Evolutionary conservation across 129 eudicot genomes (phyloP), one percentile per base, ranked within the genome.

Genomic region (Kitagawia praeruptora): DNA sequence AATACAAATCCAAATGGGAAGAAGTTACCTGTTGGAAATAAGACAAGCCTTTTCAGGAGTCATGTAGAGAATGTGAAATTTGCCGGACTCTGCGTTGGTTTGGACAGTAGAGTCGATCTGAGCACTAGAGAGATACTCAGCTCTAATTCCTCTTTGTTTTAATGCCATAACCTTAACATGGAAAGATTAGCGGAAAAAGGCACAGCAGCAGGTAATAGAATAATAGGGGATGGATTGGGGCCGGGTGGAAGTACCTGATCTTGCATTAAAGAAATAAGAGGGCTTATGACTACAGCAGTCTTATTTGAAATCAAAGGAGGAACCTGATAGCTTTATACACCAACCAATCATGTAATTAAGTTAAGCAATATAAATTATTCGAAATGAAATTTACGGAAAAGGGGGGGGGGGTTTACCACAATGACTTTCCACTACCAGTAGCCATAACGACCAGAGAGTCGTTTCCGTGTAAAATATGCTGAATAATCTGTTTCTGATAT

Each of bases 401-500:
- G 37, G 1, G 37, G 37, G 37, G 37, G 37, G 37, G 34, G 34
- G 34, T 0, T 34, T 34, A 93, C 98, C 98, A 93, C 79, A 93
- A 47, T 3, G 98, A 93, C 77, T 93, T 93, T 89, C 98, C 98
- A 82, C 98, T 89, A 16, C 98, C 98, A 31, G 98, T 93, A 82
- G 98, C 97, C 98, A 93, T 93, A 38, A 93, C 96, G 40, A 91
- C 98, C 78, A 93, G 81, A 80, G 93, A 85, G 84, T 93, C 98
- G 75, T 61, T 91, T 82, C 96, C 97, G 28, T 83, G 87, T 82
- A 91, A 70, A 79, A 93, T 84, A 51, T 85, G 81, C 80, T 91
- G 85, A 39, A 91, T 87, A 23, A 93, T 88, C 81, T 93, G 96
- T 83, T 84, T 87, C 78, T 93, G 98, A 63, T 93, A 87, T 11